Conservation (phyloP, 2,329 filamentous ascomycete genomes). For the Sporothrix luriei region DNA sequence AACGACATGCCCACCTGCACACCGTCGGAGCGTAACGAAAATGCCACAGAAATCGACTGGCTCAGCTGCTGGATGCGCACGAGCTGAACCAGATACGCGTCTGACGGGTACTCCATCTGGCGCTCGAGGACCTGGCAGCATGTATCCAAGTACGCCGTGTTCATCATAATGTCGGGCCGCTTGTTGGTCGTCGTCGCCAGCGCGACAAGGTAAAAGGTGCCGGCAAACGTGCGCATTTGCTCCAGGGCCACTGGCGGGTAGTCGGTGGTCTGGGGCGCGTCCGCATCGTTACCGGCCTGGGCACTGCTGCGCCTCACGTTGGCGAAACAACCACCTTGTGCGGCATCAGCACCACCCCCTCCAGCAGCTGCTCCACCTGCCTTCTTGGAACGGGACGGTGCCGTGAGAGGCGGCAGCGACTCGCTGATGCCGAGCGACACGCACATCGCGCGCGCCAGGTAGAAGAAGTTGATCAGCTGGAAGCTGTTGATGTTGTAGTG, state of each 20-base stretch:
- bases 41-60: slow-evolving; percentile 51
- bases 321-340: background rate
- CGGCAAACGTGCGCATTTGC: slow-evolving; percentile 52
- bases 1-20: slow-evolving; percentile 45
- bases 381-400: background rate
- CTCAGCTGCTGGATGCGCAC: slow-evolving; percentile 53
- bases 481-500: slow-evolving; percentile 54
- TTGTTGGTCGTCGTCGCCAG: slow-evolving; percentile 48
- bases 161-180: slow-evolving; percentile 53
- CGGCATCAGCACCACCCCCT: background rate
- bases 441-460: slow-evolving; percentile 52
- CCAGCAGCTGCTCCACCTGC: background rate
- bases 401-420: slow-evolving; percentile 34
- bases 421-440: slow-evolving; percentile 48
- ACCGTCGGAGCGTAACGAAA: slow-evolving; percentile 42
- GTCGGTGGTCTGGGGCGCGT: background rate
- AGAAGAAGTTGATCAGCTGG: slow-evolving; percentile 54
- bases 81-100: slow-evolving; percentile 51
- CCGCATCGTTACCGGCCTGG: background rate
- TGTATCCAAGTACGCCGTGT: slow-evolving; percentile 48
- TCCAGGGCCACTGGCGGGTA: slow-evolving; percentile 39
- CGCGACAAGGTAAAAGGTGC: slow-evolving; percentile 55
- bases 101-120: slow-evolving; percentile 49
- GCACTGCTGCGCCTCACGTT: background rate
- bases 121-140: slow-evolving; percentile 50